phyloP scores from a whole-genome alignment of 2,329 filamentous ascomycete genomes.

The Chaetomium olivaceum region DNA sequence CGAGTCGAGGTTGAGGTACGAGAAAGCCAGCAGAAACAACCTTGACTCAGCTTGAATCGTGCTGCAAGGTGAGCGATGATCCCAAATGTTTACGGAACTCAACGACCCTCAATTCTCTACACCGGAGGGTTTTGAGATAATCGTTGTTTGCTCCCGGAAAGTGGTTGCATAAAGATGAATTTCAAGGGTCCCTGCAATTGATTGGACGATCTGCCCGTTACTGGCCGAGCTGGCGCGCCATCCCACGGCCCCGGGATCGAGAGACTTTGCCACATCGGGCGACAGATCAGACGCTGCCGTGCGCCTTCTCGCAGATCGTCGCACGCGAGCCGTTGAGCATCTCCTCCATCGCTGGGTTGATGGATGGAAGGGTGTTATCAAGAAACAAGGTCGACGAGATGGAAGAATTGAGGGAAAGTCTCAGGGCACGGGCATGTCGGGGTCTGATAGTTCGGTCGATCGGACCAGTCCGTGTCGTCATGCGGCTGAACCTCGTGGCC shows the following conservation, averaged over 20 bases:
- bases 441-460: not conserved
- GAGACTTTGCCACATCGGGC: constrained; percentile 19
- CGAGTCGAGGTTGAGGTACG: not conserved
- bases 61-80: not conserved
- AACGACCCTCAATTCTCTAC: not conserved
- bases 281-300: constrained; percentile 6
- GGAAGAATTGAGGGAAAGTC: not conserved
- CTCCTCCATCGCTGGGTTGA: not conserved
- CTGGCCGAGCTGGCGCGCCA: not conserved
- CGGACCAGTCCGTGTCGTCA: not conserved
- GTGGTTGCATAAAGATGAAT: constrained; percentile 9
- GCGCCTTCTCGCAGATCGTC: not conserved
- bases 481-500: constrained; percentile 5
- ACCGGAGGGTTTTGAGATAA: not conserved
- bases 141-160: not conserved
- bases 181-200: constrained; percentile 1
- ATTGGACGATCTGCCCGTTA: constrained; percentile 6
- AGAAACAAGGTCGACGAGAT: not conserved
- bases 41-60: not conserved
- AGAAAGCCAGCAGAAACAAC: not conserved
- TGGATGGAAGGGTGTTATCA: not conserved
- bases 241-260: constrained; percentile 7
- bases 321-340: not conserved
- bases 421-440: not conserved
- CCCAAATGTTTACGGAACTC: not conserved